Evolutionary conservation across 1,284 basidiomycete genomes (phyloP).

Genomic region (Lignosus rhinocerotis): DNA sequence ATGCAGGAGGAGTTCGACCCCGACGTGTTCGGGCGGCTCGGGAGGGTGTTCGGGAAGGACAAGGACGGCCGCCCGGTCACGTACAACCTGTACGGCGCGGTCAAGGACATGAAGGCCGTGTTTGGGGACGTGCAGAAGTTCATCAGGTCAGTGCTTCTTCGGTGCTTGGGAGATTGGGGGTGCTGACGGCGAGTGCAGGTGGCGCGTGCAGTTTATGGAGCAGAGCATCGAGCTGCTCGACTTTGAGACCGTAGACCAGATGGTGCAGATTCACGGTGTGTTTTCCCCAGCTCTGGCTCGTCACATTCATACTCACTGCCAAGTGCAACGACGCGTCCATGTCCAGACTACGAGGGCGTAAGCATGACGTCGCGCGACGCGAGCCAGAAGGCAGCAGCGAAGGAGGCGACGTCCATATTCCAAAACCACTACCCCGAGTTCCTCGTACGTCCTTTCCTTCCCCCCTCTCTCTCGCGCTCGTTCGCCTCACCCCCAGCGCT

Average conservation of each 20-base stretch:
- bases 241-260: constrained; percentile 72
- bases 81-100: constrained; percentile 74
- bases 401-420: constrained; percentile 71
- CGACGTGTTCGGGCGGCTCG: constrained; percentile 67
- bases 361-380: constrained; percentile 55
- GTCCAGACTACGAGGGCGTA: constrained; percentile 76
- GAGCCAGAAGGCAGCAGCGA: constrained; percentile 73
- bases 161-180: background rate
- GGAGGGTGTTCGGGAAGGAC: constrained; percentile 64
- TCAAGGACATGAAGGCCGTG: constrained; percentile 60
- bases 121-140: constrained; percentile 75
- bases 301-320: background rate
- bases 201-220: constrained; percentile 79
- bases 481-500: background rate
- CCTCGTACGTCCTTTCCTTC: constrained; percentile 46
- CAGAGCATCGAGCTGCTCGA: constrained; percentile 61
- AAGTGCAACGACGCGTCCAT: background rate
- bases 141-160: constrained; percentile 51
- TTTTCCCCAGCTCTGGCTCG: background rate
- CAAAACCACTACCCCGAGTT: constrained; percentile 75
- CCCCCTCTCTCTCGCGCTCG: background rate
- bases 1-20: constrained; percentile 64
- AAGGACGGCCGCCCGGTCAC: constrained; percentile 66
- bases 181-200: constrained; percentile 41
- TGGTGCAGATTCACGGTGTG: constrained; percentile 72